Base-by-base conservation (phyloP, 768 basidiomycete species). In the Phallus indusiatus region DNA sequence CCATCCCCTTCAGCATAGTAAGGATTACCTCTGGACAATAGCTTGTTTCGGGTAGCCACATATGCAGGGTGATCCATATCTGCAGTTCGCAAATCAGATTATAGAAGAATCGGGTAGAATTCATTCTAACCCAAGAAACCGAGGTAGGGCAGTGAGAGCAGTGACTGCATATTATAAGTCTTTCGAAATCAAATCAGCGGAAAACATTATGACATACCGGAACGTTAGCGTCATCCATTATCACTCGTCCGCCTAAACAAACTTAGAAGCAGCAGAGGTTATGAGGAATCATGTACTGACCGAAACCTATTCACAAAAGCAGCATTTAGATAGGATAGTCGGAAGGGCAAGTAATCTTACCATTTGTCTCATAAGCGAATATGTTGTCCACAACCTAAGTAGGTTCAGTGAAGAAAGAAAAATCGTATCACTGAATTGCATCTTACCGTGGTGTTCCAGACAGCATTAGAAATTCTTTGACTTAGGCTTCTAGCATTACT, bases 161-260 rank as follows among this genome's bases (percentile, higher is more conserved):
- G 73, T 0, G 87, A 87, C 86, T 89, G 62, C 1, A 57, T 12
- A 21, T 17, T 20, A 47, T 52, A 20, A 16, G 47, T 12, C 17
- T 10, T 22, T 17, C 16, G 35, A 21, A 18, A 33, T 16, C 28
- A 2, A 28, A 7, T 21, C 52, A 51, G 52, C 37, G 36, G 54
- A 22, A 33, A 47, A 33, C 49, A 60, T 50, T 37, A 47, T 4
- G 21, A 68, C 83, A 64, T 68, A 88, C 86, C 5, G 88, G 88
- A 47, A 90, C 88, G 63, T 90, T 90, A 6, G 88, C 88, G 63
- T 90, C 88, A 63, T 90, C 88, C 88, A 90, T 90, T 18, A 88
- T 80, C 68, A 88, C 88, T 59, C 81, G 74, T 10, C 82, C 79
- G 35, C 88, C 85, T 53, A 85, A 77, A 8, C 86, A 28, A 49